phyloP scores from a whole-genome alignment of 805 yeast species.

The Saturnispora mendoncae region DNA sequence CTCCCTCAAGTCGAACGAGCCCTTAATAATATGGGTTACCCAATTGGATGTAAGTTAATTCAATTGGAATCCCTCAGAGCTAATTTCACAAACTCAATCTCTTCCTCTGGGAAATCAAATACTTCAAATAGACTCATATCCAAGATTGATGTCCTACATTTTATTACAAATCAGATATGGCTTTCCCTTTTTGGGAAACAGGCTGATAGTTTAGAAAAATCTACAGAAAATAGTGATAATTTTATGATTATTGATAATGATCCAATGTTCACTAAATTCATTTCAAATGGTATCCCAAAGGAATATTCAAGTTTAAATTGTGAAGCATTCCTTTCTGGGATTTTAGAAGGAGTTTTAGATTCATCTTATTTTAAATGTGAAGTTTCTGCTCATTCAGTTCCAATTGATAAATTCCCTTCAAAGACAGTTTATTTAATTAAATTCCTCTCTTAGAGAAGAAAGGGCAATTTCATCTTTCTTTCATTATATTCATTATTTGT shows the following conservation, averaged over 20 bases:
- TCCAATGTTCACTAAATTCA: slow-evolving; percentile 63
- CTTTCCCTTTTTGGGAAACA: slow-evolving; percentile 62
- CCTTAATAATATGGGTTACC: slow-evolving; percentile 67
- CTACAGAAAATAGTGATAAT: slow-evolving; percentile 52
- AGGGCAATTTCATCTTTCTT: not conserved
- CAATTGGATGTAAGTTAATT: slow-evolving; percentile 61
- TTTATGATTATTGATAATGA: slow-evolving; percentile 71
- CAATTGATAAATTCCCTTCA: slow-evolving; percentile 46
- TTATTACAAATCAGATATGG: slow-evolving; percentile 70
- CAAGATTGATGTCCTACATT: slow-evolving; percentile 67
- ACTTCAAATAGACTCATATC: slow-evolving; percentile 54
- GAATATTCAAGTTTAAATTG: slow-evolving; percentile 73
- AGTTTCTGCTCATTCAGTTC: slow-evolving; percentile 78
- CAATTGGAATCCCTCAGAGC: slow-evolving; percentile 65
- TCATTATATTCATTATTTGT: not conserved
- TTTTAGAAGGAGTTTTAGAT: slow-evolving; percentile 75
- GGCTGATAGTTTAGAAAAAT: slow-evolving; percentile 39
- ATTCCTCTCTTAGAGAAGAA: slow-evolving; percentile 41
- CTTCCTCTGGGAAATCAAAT: slow-evolving; percentile 52
- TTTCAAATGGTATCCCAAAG: slow-evolving; percentile 54
- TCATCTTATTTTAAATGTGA: slow-evolving; percentile 61
- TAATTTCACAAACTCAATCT: slow-evolving; percentile 36
- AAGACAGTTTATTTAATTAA: slow-evolving; percentile 71
- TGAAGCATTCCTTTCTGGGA: slow-evolving; percentile 77
- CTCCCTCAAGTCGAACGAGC: slow-evolving; percentile 53